A percentile compares a stretch with the other conserved stretches of the same genome.
Conservation (phyloP, 2,329 filamentous ascomycete species). For the Colletotrichum simmondsii region DNA sequence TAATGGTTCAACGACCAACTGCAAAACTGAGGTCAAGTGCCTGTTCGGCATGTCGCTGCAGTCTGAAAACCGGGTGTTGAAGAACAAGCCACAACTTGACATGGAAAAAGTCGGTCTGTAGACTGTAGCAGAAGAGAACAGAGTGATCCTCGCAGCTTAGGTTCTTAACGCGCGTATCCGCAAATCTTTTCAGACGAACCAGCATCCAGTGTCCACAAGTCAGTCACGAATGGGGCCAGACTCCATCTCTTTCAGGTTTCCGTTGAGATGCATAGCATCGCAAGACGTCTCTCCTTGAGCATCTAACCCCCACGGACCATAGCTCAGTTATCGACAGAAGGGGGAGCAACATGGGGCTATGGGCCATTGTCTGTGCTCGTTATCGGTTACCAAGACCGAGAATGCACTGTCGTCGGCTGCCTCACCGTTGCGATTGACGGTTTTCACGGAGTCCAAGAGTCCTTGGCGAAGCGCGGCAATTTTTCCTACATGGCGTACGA, state of each 20-base stretch:
- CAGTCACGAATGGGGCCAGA: not conserved
- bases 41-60: not conserved
- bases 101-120: not conserved
- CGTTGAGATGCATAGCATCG: not conserved
- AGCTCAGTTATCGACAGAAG: not conserved
- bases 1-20: accelerated
- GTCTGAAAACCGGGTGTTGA: not conserved
- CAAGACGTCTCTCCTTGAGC: not conserved
- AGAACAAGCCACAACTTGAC: not conserved
- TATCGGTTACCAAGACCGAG: not conserved
- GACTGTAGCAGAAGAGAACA: no score
- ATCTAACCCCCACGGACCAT: not conserved
- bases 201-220: not conserved
- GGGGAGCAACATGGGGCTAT: not conserved
- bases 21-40: not conserved
- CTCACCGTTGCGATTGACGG: constrained; percentile 4
- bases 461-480: constrained; percentile 13
- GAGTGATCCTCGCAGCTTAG: not conserved
- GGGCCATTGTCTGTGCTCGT: not conserved
- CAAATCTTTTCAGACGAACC: not conserved
- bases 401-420: not conserved
- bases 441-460: not conserved
- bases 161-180: not conserved
- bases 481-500: not conserved
- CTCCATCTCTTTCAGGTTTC: not conserved